Conservation (phyloP, 2,329 filamentous ascomycete species). For the Ceratocystis alfenasii region DNA sequence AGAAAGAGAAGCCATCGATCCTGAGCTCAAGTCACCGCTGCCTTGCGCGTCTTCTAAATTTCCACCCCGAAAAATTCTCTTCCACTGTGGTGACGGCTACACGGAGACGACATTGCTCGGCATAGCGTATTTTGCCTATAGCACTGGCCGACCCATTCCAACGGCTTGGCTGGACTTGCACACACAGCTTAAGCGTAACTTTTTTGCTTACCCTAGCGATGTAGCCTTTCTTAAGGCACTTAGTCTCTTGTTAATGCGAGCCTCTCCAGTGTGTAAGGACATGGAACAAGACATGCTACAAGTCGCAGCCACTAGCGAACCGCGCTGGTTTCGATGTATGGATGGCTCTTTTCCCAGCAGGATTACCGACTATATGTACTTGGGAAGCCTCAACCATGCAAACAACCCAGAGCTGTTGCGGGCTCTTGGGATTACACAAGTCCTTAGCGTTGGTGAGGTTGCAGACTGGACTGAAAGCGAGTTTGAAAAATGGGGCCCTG, state of each 20-base stretch:
- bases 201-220: conserved; percentile 90
- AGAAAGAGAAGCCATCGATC: background rate
- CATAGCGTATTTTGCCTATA: conserved; percentile 88
- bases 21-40: conserved; percentile 23
- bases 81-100: conserved; percentile 92
- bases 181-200: conserved; percentile 69
- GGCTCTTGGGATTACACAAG: conserved; percentile 70
- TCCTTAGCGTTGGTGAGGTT: conserved; percentile 85
- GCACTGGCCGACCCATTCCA: conserved; percentile 65
- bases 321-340: conserved; percentile 68
- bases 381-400: conserved; percentile 84
- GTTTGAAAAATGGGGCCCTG: conserved; percentile 57
- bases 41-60: conserved; percentile 23
- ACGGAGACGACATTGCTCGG: conserved; percentile 85
- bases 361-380: conserved; percentile 85
- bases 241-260: conserved; percentile 59
- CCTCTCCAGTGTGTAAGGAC: conserved; percentile 44
- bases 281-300: conserved; percentile 24
- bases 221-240: conserved; percentile 70
- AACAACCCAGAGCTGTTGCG: conserved; percentile 79
- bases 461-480: conserved; percentile 67
- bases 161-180: conserved; percentile 84
- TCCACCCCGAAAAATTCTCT: conserved; percentile 57
- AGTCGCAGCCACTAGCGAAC: conserved; percentile 43
- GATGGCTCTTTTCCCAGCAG: conserved; percentile 87